Evolutionary conservation across 192 early-diverging fungal genomes (phyloP), one percentile per base, ranked within the genome.

Genomic region (Linnemannia elongata): DNA sequence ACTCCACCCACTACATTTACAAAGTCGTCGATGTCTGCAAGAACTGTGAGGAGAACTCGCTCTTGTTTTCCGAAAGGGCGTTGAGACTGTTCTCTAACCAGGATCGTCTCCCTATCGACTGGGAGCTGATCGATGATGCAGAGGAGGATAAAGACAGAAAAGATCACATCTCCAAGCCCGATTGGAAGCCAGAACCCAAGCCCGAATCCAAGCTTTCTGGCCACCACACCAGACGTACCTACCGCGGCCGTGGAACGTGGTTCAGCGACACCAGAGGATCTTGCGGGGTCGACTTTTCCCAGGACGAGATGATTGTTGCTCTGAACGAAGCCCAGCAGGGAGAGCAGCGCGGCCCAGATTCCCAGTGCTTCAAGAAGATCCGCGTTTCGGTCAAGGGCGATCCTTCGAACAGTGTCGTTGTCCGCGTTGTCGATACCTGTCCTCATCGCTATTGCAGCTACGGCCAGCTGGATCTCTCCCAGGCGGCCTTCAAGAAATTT

Each of bases 331-430:
- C 68, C n/a, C 49, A 79, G 22, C 33, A 39, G 52, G 77, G 77
- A 18, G 30, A 54, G 17, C 77, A 79, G 38, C 41, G 24, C 10
- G 77, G 77, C 7, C 27, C 47, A 42, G 33, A 49, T 24, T 79
- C 69, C 69, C 71, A 79, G 77, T 79, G 77, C 69, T 69, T 47
- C 52, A 69, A 79, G 55, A 70, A 79, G 69, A 72, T 79, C n/a
- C 77, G 77, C 22, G 69, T 79, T 9, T 41, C 69, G 4, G 69
- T 70, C 35, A 79, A 72, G 45, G 69, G 69, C 2, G 55, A 77
- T 10, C 45, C 77, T 22, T 44, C 36, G 35, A 69, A 69, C 15
- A 70, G 66, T n/a, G 77, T 72, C 41, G 69, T 79, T 70, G 77
- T 72, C n/a, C 77, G 77, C 12, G 47, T 79, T 24, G 77, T 79